phyloP scores from a whole-genome alignment of 164 flowering plant genomes.

The Liquidambar formosana region DNA sequence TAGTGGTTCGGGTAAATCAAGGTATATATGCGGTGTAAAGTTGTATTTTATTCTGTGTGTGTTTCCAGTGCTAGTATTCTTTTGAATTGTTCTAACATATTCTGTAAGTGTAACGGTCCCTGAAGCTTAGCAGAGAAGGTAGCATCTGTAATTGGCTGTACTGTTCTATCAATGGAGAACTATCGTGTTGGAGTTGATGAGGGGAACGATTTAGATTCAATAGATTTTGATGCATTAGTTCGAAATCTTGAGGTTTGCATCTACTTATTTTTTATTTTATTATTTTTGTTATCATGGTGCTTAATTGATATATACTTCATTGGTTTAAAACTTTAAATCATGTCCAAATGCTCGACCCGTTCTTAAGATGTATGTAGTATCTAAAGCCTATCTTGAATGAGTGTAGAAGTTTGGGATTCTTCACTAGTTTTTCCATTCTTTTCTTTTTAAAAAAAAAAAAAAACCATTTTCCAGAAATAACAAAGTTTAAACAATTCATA shows the following conservation, averaged over 20 bases:
- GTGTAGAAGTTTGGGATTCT: neutral
- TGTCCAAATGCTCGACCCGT: neutral
- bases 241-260: constrained; percentile 80
- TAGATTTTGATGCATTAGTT: constrained; percentile 82
- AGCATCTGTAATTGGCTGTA: constrained; percentile 92
- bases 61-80: neutral
- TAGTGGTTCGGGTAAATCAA: constrained; percentile 92
- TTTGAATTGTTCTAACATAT: constrained; percentile 10
- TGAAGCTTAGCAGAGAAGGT: constrained; percentile 98
- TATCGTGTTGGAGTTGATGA: constrained; percentile 86
- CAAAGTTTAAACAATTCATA: too few relatives aligned
- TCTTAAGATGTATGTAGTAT: neutral
- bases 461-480: too few relatives aligned
- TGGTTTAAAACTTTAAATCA: neutral
- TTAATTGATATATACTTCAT: neutral
- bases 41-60: neutral
- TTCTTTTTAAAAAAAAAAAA: too few relatives aligned
- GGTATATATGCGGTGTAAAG: constrained; percentile 35
- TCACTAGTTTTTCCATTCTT: neutral
- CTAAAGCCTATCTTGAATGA: neutral
- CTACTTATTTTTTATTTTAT: constrained; percentile 1
- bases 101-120: constrained; percentile 18
- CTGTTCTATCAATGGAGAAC: constrained; percentile 89
- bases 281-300: neutral
- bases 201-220: constrained; percentile 78